Conservation (phyloP, 345 rosid species). For the Eucalyptus brandiana region DNA sequence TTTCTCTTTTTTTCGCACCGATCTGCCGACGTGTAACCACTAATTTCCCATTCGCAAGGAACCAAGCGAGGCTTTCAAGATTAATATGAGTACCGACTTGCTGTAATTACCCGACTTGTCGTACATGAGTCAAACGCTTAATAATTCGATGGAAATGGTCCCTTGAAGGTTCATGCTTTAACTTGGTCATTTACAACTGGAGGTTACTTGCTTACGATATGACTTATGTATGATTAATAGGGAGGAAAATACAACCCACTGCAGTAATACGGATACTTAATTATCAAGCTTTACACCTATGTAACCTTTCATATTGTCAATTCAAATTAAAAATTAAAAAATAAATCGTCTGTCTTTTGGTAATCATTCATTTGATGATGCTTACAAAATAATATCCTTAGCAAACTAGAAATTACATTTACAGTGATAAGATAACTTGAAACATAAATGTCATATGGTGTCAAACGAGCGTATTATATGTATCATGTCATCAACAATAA, state of each 20-base stretch:
- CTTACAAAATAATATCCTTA: background rate
- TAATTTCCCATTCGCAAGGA: background rate
- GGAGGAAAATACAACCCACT: background rate
- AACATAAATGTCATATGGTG: background rate
- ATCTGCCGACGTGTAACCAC: background rate
- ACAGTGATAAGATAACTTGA: background rate
- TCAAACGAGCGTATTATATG: fast-evolving
- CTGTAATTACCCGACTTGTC: background rate
- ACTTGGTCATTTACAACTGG: background rate
- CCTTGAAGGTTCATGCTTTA: background rate
- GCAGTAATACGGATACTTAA: too few species aligned
- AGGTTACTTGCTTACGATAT: background rate
- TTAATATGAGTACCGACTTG: background rate
- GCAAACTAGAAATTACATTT: background rate
- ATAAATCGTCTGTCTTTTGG: background rate
- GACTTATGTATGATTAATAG: background rate
- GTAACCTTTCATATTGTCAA: background rate
- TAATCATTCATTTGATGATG: background rate
- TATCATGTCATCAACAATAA: background rate
- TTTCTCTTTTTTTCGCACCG: background rate
- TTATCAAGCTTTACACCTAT: background rate
- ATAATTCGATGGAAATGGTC: background rate
- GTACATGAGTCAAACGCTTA: background rate
- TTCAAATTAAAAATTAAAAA: background rate
- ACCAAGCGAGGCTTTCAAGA: background rate